Conservation (phyloP, 306 rosid genomes). For the Quercus alba region DNA sequence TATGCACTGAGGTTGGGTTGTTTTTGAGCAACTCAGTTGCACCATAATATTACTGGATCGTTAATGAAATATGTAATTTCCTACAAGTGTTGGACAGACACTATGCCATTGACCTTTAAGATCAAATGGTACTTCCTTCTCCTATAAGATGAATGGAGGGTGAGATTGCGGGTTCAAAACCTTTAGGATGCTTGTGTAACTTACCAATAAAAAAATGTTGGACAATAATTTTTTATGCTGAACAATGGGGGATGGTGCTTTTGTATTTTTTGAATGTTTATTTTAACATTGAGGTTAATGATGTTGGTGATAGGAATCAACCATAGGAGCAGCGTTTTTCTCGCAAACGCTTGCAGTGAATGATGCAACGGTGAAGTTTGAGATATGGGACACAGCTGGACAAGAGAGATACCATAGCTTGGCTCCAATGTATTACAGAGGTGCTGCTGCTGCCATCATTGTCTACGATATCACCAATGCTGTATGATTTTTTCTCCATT, state of each 20-base stretch:
- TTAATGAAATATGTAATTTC: background rate
- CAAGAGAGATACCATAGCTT: conserved; percentile 66
- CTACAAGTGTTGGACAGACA: background rate
- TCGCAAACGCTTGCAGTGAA: conserved; percentile 62
- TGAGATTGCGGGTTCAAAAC: no score
- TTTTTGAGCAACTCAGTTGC: no score
- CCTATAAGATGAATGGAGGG: no score
- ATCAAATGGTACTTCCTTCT: no score
- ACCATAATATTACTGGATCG: background rate
- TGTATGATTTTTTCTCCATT: conserved; percentile 31
- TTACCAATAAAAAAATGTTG: no score
- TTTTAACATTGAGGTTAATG: conserved; percentile 18
- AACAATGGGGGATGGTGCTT: background rate
- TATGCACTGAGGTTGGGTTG: no score
- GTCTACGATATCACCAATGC: conserved; percentile 58
- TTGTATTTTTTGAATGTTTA: background rate
- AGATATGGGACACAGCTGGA: conserved; percentile 67
- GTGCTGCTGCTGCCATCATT: conserved; percentile 65
- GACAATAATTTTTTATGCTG: background rate
- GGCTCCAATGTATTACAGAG: conserved; percentile 75
- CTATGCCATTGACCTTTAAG: background rate
- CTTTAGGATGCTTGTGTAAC: no score
- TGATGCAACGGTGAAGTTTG: conserved; percentile 55
- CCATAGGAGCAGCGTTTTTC: conserved; percentile 64
- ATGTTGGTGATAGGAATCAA: conserved; percentile 48